phyloP scores from a whole-genome alignment of 208 protist species.

The Acanthamoeba healyi region DNA sequence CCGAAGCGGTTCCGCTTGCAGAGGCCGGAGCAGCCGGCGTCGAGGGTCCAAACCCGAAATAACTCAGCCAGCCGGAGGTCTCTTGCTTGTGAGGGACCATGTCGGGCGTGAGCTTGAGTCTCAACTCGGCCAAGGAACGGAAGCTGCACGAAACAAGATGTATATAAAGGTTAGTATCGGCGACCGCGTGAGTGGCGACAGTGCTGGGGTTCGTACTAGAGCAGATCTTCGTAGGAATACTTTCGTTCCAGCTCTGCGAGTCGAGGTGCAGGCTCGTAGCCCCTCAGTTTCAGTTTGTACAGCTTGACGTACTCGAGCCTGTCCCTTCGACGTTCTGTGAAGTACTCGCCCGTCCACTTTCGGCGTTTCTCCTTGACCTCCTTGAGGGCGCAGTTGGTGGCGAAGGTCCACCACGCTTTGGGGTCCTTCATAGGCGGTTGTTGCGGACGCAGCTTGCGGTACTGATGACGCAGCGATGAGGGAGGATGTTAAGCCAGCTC shows the following conservation, averaged over 20 bases:
- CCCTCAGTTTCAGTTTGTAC: slow-evolving; percentile 47
- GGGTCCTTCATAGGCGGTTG: neutral
- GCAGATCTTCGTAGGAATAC: slow-evolving; percentile 65
- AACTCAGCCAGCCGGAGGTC: slow-evolving; percentile 24
- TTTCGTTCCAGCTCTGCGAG: slow-evolving; percentile 49
- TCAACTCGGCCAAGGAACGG: slow-evolving; percentile 54
- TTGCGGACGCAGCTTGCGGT: slow-evolving; percentile 44
- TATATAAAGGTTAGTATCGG: neutral
- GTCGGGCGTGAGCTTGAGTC: neutral
- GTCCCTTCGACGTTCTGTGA: slow-evolving; percentile 41
- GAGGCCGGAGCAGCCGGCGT: neutral
- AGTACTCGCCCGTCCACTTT: slow-evolving; percentile 58
- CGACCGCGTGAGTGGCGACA: no score
- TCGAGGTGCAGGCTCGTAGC: slow-evolving; percentile 34
- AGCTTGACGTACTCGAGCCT: slow-evolving; percentile 67
- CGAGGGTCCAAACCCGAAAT: neutral
- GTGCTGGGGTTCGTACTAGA: slow-evolving; percentile 55
- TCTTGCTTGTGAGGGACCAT: neutral
- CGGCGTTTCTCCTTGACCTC: slow-evolving; percentile 42
- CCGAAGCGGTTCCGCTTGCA: neutral
- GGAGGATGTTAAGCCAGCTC: neutral
- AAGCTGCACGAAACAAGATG: slow-evolving; percentile 36
- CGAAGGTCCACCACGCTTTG: slow-evolving; percentile 62
- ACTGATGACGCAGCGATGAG: neutral
- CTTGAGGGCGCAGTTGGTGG: slow-evolving; percentile 34